Conservation (phyloP, 148 eudicot genomes). For the Salicornia ramosissima region DNA sequence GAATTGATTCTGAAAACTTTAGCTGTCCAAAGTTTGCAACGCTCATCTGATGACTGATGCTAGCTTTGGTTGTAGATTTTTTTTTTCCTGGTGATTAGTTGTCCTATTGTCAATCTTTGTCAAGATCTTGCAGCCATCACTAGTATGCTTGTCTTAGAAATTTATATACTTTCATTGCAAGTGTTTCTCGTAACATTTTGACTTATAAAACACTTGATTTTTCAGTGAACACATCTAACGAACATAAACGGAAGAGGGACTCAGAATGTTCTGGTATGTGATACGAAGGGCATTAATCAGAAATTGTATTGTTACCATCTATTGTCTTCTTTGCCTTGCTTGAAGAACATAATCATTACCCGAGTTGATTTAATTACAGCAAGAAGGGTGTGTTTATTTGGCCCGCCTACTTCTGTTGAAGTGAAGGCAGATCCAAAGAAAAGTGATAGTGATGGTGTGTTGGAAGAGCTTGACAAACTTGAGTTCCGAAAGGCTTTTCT, state of each 20-base stretch:
- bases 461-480: slow-evolving; percentile 38
- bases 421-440: neutral
- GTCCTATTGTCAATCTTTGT: too few relatives aligned
- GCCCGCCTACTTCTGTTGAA: neutral
- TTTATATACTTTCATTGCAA: too few relatives aligned
- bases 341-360: neutral
- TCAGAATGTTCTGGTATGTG: slow-evolving; percentile 25
- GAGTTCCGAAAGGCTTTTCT: slow-evolving; percentile 60
- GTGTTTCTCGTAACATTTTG: neutral
- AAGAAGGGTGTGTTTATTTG: slow-evolving; percentile 3
- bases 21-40: too few relatives aligned
- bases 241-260: slow-evolving; percentile 24
- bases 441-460: slow-evolving; percentile 12
- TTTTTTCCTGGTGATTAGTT: too few relatives aligned
- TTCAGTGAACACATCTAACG: slow-evolving; percentile 15
- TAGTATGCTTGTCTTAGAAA: too few relatives aligned
- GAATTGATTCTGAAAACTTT: too few relatives aligned
- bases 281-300: neutral
- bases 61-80: too few relatives aligned
- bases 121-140: too few relatives aligned
- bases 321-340: neutral
- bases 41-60: too few relatives aligned
- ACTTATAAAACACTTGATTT: neutral
- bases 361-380: slow-evolving; percentile 9
- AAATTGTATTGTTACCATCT: neutral